phyloP scores from a whole-genome alignment of 768 basidiomycete genomes.

The Tephrocybe sp. region DNA sequence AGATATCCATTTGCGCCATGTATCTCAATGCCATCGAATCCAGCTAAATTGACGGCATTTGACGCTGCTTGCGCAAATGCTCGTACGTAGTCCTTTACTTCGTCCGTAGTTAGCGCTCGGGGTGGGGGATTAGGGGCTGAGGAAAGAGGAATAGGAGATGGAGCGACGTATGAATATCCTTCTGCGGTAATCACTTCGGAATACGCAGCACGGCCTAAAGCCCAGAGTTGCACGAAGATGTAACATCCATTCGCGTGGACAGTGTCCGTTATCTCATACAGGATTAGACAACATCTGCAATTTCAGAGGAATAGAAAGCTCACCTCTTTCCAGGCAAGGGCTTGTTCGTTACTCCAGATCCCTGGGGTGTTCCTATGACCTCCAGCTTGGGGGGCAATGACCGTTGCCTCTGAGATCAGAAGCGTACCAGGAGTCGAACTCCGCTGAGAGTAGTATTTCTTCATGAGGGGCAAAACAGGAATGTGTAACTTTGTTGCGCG shows the following conservation, averaged over 20 bases:
- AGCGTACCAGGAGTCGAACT: constrained; percentile 44
- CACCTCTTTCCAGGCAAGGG: constrained; percentile 3
- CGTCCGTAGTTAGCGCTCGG: constrained; percentile 40
- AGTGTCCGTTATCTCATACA: constrained; percentile 23
- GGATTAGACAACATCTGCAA: background rate
- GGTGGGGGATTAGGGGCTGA: constrained; percentile 27
- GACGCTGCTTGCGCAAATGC: constrained; percentile 53
- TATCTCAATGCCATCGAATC: constrained; percentile 64
- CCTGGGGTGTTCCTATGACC: constrained; percentile 49
- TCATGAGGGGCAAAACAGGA: constrained; percentile 32
- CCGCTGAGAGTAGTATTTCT: constrained; percentile 47
- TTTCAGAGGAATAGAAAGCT: background rate
- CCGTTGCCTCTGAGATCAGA: constrained; percentile 51
- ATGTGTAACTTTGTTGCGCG: constrained; percentile 20
- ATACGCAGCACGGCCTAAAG: constrained; percentile 44
- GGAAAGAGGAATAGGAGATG: constrained; percentile 31
- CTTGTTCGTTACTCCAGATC: constrained; percentile 45
- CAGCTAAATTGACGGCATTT: constrained; percentile 53
- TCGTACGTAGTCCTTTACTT: constrained; percentile 49
- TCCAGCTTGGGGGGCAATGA: constrained; percentile 42
- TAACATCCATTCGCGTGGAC: constrained; percentile 50
- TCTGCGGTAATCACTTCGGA: constrained; percentile 33
- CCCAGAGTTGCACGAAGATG: constrained; percentile 59
- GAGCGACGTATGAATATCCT: constrained; percentile 19
- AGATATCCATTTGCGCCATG: constrained; percentile 48